phyloP scores from a whole-genome alignment of 208 protist genomes.

The Crithidia acanthocephali region DNA sequence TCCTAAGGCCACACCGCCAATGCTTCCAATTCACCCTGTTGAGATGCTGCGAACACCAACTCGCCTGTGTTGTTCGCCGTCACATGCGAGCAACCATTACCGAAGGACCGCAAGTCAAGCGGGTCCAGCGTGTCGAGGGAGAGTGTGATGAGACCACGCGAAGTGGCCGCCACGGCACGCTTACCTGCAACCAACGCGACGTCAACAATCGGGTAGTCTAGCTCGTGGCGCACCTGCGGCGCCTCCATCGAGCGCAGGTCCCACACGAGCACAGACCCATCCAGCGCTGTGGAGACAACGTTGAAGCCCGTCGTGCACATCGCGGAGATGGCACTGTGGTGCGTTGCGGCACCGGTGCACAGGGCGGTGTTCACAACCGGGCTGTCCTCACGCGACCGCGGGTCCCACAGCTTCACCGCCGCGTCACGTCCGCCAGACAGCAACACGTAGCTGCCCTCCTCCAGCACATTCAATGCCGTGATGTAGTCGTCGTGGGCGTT shows the following conservation, averaged over 20 bases:
- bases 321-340: constrained; percentile 73
- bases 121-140: constrained; percentile 40
- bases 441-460: constrained; percentile 65
- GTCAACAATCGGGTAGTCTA: constrained; percentile 61
- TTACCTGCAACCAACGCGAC: constrained; percentile 22
- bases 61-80: constrained; percentile 29
- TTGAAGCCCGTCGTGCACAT: constrained; percentile 53
- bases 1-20: constrained; percentile 5
- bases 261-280: constrained; percentile 74
- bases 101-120: constrained; percentile 24
- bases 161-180: constrained; percentile 53
- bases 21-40: neutral
- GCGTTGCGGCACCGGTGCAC: constrained; percentile 29
- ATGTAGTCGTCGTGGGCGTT: constrained; percentile 77
- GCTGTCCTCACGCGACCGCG: constrained; percentile 38
- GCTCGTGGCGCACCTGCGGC: constrained; percentile 41
- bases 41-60: constrained; percentile 30
- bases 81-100: constrained; percentile 27
- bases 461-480: constrained; percentile 60
- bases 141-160: constrained; percentile 63
- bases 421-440: constrained; percentile 68
- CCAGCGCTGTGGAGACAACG: constrained; percentile 64
- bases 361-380: constrained; percentile 32
- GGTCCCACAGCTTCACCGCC: constrained; percentile 84
- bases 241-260: constrained; percentile 61